Evolutionary conservation across 768 basidiomycete genomes (phyloP), one percentile per base, ranked within the genome.

Genomic region (Rubroboletus pulcherrimus): DNA sequence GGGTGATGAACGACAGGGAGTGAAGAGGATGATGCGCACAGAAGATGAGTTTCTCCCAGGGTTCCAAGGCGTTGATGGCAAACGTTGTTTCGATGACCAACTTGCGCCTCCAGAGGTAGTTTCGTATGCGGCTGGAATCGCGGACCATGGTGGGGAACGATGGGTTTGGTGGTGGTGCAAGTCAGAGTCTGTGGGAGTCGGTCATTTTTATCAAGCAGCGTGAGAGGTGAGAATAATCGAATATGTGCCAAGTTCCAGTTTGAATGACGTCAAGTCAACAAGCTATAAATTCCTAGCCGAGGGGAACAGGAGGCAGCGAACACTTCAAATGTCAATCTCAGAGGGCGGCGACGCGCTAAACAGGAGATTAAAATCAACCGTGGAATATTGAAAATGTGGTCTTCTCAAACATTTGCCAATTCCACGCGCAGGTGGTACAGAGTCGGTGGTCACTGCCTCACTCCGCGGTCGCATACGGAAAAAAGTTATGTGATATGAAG

Each of bases 41-140:
- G 54, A 83, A 75, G 37, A 86, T 66, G 44, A 80, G 63, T 63
- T 84, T 83, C 75, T 88, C 87, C 87, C 86, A 87, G 55, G 81
- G 77, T 65, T 89, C 85, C 54, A 87, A 69, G 62, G 86, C 77
- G 30, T 77, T 75, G 39, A 86, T 71, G 7, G 76, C 86, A 56
- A 83, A 81, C 0, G 84, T 85, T 3, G 78, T 72, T 66, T 86
- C 84, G 34, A 87, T 67, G 73, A 80, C 75, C 49, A 86, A 66
- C 57, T 81, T 74, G 66, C 75, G 73, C 14, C 75, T 77, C 83
- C 85, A 84, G 46, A 84, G 52, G 58, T 69, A 63, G 52, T 67
- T 62, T 63, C 70, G 49, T 61, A 69, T 55, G 54, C 66, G 59
- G 57, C 31, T 30, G 42, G 62, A 54, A 30, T 62, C 59, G 31